Base-by-base conservation (phyloP, 1,284 basidiomycete genomes). In the Inonotus obliquus region DNA sequence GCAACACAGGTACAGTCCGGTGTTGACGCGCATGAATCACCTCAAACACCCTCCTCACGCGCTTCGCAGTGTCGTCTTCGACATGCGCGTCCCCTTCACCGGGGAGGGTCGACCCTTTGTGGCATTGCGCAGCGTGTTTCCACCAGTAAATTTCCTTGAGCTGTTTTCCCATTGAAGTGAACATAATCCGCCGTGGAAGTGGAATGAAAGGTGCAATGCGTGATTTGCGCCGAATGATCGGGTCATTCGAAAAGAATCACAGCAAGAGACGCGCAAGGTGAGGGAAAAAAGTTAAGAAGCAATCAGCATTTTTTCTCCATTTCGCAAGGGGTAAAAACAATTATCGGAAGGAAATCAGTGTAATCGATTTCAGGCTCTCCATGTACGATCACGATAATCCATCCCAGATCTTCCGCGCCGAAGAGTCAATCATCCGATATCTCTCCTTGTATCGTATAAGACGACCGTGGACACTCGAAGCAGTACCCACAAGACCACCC, bases 81-180 rank as follows among this genome's bases (percentile, higher is more conserved):
- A 79, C 59, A 65, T 77, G 86, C 59, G 81, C 73, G 67, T 85
- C 81, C 49, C 73, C 66, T 60, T 89, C 85, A 21, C 83, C 84
- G 1, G 73, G 70, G 51, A 87, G 72, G 14, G 73, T 77, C 1
- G 79, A 81, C 27, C 80, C 79, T 62, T 82, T 80, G 66, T 91
- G 89, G 66, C 89, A 91, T 11, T 78, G 64, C 1, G 85, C 85
- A 23, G 89, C 88, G 67, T 91, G 89, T 71, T 91, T 91, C 89
- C 87, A 92, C 87, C 89, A 91, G 66, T 83, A 84, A 1, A 91
- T 77, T 68, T 91, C 89, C 66, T 82, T 83, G 39, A 90, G 84
- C 86, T 89, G 63, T 6, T 32, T 32, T 4, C 9, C 9, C 32
- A 9, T 9, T 9, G 32, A 9, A 32, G 32, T 32, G 9, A 32